Conservation (phyloP, 75 land plant species). For the Cunninghamia lanceolata region DNA sequence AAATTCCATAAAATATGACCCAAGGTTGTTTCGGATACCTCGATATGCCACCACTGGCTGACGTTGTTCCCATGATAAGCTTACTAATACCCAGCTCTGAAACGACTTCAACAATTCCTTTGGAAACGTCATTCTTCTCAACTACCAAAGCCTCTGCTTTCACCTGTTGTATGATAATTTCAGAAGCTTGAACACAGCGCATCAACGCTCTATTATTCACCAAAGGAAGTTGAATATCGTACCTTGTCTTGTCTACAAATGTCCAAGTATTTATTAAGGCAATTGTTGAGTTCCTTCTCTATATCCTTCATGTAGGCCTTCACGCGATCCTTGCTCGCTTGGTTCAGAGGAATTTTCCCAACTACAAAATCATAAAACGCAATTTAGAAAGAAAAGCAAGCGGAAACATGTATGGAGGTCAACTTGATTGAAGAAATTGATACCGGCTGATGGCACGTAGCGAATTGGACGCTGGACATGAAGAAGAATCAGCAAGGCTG, state of each 20-base stretch:
- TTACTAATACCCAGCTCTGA: constrained; percentile 8
- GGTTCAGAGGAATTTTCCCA: not conserved
- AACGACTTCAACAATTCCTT: constrained; percentile 7
- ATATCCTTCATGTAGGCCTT: not conserved
- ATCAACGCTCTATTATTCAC: too few relatives aligned
- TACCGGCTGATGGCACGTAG: too few relatives aligned
- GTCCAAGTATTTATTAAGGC: not conserved
- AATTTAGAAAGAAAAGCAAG: too few relatives aligned
- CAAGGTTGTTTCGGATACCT: not conserved
- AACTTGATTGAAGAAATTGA: too few relatives aligned
- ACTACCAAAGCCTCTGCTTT: not conserved
- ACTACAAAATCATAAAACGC: not conserved
- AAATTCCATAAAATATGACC: too few relatives aligned
- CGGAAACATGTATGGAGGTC: too few relatives aligned
- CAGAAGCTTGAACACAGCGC: constrained; percentile 20
- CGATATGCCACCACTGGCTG: not conserved
- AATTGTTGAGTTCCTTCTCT: not conserved
- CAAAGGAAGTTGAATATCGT: not conserved
- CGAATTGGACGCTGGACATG: not conserved
- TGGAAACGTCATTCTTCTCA: constrained; percentile 1
- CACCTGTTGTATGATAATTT: constrained; percentile 16
- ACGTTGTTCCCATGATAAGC: constrained; percentile 11
- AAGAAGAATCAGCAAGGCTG: constrained; percentile 24
- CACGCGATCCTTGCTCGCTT: not conserved
- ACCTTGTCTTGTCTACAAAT: not conserved